Conservation (phyloP, 768 basidiomycete species). For the Phaeotremella fagi region DNA sequence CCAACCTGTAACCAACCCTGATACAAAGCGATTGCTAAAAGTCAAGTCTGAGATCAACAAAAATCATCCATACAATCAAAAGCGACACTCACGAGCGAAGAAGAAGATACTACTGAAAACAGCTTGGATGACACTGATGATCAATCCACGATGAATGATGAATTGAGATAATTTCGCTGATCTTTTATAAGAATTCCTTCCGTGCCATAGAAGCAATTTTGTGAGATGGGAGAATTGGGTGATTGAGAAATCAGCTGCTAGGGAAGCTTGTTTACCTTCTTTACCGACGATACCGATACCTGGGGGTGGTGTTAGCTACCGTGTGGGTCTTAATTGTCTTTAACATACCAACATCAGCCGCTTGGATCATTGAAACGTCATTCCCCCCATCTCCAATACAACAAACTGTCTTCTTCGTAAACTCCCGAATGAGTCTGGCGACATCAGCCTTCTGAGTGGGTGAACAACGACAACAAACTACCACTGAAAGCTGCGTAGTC, state of each 20-base stretch:
- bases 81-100: conserved; percentile 45
- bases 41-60: no score
- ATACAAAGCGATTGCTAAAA: conserved; percentile 89
- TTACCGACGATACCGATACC: conserved; percentile 98
- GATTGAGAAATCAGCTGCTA: conserved; percentile 98
- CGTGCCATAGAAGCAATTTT: conserved; percentile 96
- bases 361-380: conserved; percentile 99
- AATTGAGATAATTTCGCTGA: conserved; percentile 97
- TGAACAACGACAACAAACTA: conserved; percentile 95
- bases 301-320: conserved; percentile 43
- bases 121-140: conserved; percentile 97
- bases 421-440: conserved; percentile 80
- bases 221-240: conserved; percentile 94
- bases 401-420: conserved; percentile 92
- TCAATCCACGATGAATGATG: conserved; percentile 93
- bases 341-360: conserved; percentile 91
- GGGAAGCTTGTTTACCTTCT: conserved; percentile 95
- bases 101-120: conserved; percentile 71
- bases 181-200: conserved; percentile 95
- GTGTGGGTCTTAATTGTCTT: neutral
- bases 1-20: conserved; percentile 98
- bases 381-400: conserved; percentile 99
- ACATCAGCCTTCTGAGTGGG: conserved; percentile 99
- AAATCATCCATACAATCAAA: neutral
- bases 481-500: conserved; percentile 89